Conservation (phyloP, 495 filamentous ascomycete genomes). For the Aspergillus nidulans region DNA sequence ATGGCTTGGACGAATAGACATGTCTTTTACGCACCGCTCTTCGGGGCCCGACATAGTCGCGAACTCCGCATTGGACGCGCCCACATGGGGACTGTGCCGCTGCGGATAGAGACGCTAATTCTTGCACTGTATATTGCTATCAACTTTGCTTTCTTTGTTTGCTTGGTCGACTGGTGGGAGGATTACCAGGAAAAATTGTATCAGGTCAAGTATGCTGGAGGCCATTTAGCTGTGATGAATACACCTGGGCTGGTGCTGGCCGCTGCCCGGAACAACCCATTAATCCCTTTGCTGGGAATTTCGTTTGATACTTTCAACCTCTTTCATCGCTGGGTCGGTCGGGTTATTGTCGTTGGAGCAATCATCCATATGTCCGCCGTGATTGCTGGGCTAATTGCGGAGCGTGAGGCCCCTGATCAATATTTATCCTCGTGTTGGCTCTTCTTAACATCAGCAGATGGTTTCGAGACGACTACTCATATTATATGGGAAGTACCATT, state of each 20-base stretch:
- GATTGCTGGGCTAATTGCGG: constrained; percentile 23
- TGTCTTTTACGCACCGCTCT: constrained; percentile 40
- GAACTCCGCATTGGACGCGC: constrained; percentile 31
- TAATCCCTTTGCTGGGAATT: constrained; percentile 34
- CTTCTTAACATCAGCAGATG: not conserved
- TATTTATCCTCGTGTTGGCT: not conserved
- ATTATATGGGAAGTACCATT: constrained; percentile 31
- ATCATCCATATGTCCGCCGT: constrained; percentile 35
- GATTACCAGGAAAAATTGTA: constrained; percentile 31
- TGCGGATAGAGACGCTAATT: constrained; percentile 32
- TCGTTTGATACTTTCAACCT: constrained; percentile 44
- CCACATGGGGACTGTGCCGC: constrained; percentile 40
- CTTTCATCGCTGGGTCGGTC: constrained; percentile 44
- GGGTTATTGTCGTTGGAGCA: constrained; percentile 32
- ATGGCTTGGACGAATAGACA: constrained; percentile 36
- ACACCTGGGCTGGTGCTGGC: constrained; percentile 35
- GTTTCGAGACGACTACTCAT: constrained; percentile 24
- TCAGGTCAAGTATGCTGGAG: constrained; percentile 38
- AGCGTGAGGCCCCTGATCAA: constrained; percentile 22
- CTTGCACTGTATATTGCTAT: constrained; percentile 29
- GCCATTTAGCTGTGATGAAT: constrained; percentile 42
- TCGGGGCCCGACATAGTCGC: constrained; percentile 35
- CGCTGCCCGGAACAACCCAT: constrained; percentile 41
- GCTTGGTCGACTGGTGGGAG: constrained; percentile 37
- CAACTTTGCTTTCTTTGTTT: constrained; percentile 37